Base-by-base conservation (phyloP, 371 early-diverging fungal genomes). In the Saksenaea vasiformis region DNA sequence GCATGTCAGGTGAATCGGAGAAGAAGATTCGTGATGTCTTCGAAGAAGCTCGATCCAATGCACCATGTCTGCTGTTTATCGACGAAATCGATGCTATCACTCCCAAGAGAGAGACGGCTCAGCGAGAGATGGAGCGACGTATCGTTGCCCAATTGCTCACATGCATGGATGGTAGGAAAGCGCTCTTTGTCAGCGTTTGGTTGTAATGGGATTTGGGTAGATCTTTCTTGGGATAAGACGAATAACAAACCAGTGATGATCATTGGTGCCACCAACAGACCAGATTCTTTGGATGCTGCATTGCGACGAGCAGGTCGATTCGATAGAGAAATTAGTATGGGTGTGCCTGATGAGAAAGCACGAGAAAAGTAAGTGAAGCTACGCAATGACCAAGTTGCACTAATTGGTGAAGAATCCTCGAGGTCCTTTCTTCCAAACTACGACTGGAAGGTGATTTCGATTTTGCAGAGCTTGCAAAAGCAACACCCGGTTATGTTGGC, bases 31-130 rank as follows among this genome's bases (percentile, higher is more conserved):
- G 99, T 58, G 98, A 98, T 64, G 90, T 98, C 0, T 99, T 99
- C 84, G 94, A 97, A 36, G 95, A 97, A 68, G 99, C 99, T 13
- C 92, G 80, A 71, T 36, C 66, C 28, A 67, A 65, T 54, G 94
- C 98, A 11, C 99, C 99, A 0, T 95, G 98, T 74, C 77, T 99
- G 27, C 79, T 99, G 56, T 99, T 99, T 71, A 98, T 99, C 64
- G 99, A 99, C 75, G 99, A 99, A 77, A 98, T 99, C 57, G 99
- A 99, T 74, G 97, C 99, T 3, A 98, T 99, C 58, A 98, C 99
- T n/a, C 98, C 98, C 7, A 99, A 99, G 77, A 90, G 99, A 70
- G 99, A 99, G 68, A 98, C 97, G 5, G 98, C 98, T 3, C 95
- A 97, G 70, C 84, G 98, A 63, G 99, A 99, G 73, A 99, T 99